phyloP scores from a whole-genome alignment of 1,139 yeast species.

The Saccharomyces hybrid region DNA sequence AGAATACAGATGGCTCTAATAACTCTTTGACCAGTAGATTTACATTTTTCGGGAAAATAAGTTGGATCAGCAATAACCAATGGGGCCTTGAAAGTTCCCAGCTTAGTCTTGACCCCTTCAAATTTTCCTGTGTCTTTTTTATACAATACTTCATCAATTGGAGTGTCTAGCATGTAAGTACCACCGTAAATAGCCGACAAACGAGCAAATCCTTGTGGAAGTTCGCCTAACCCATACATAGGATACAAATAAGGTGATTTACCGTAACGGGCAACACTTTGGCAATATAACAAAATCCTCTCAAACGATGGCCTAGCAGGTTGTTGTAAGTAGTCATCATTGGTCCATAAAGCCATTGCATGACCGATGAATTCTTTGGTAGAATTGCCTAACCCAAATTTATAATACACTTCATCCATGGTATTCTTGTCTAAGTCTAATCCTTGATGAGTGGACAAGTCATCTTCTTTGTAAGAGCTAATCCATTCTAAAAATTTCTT shows the following conservation, averaged over 20 bases:
- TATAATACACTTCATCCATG: slow-evolving; percentile 84
- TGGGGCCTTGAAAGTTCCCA: slow-evolving; percentile 88
- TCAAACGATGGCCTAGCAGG: slow-evolving; percentile 93
- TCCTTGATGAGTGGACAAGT: slow-evolving; percentile 74
- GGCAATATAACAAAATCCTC: slow-evolving; percentile 76
- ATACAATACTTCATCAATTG: slow-evolving; percentile 81
- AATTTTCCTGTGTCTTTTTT: slow-evolving; percentile 52
- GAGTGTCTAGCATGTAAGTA: slow-evolving; percentile 95
- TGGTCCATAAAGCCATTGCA: slow-evolving; percentile 96
- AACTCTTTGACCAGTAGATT: slow-evolving; percentile 77
- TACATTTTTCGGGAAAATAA: slow-evolving; percentile 86
- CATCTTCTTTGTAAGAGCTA: slow-evolving; percentile 74
- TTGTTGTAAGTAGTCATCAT: slow-evolving; percentile 79
- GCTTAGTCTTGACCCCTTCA: slow-evolving; percentile 81
- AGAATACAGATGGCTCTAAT: slow-evolving; percentile 92
- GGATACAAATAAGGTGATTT: slow-evolving; percentile 97
- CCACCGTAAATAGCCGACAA: slow-evolving; percentile 97
- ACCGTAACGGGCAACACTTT: slow-evolving; percentile 90
- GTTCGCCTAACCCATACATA: slow-evolving; percentile 91
- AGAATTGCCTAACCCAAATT: slow-evolving; percentile 87
- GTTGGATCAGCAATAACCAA: slow-evolving; percentile 97
- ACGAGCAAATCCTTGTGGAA: slow-evolving; percentile 98
- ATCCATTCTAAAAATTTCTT: slow-evolving; percentile 85
- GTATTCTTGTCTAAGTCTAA: slow-evolving; percentile 80
- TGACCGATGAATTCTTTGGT: slow-evolving; percentile 97